Percentiles rank a stretch among this genome's conserved stretches.
Evolutionary conservation across 306 rosid genomes (phyloP).

Genomic region (Betula pendula): DNA sequence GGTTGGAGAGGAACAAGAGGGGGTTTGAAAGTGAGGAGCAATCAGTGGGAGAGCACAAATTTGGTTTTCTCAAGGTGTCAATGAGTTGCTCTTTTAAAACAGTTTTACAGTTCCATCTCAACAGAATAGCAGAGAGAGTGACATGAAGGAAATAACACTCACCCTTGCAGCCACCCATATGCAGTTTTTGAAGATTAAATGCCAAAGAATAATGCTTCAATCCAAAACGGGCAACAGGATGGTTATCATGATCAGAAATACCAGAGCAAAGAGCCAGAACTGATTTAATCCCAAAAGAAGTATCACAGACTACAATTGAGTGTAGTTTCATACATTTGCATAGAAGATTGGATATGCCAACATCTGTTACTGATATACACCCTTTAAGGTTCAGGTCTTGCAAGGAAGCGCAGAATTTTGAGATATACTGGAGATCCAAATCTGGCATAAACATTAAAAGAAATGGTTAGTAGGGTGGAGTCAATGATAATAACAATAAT

Average conservation of each 20-base stretch:
- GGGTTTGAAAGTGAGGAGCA: neutral
- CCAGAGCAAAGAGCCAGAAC: conserved; percentile 62
- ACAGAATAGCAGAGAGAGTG: conserved; percentile 15
- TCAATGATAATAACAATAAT: neutral
- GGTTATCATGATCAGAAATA: conserved; percentile 33
- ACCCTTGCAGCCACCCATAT: conserved; percentile 80
- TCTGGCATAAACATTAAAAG: conserved; percentile 46
- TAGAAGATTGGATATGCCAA: conserved; percentile 63
- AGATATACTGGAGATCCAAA: conserved; percentile 53
- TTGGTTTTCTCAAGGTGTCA: neutral
- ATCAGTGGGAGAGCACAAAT: neutral
- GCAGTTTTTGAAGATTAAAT: conserved; percentile 62
- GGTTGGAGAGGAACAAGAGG: neutral
- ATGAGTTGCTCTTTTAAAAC: neutral
- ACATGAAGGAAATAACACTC: conserved; percentile 28
- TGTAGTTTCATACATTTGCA: conserved; percentile 44
- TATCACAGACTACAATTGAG: conserved; percentile 62
- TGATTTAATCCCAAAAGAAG: conserved; percentile 70
- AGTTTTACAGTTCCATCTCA: conserved; percentile 15
- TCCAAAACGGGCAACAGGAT: conserved; percentile 34
- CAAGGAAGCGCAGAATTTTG: conserved; percentile 54
- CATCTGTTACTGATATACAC: conserved; percentile 68
- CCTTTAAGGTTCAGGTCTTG: conserved; percentile 68
- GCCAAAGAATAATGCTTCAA: conserved; percentile 40
- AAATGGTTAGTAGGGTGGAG: conserved; percentile 1